Evolutionary conservation across 805 yeast genomes (phyloP).

Genomic region (Metschnikowia lunata): DNA sequence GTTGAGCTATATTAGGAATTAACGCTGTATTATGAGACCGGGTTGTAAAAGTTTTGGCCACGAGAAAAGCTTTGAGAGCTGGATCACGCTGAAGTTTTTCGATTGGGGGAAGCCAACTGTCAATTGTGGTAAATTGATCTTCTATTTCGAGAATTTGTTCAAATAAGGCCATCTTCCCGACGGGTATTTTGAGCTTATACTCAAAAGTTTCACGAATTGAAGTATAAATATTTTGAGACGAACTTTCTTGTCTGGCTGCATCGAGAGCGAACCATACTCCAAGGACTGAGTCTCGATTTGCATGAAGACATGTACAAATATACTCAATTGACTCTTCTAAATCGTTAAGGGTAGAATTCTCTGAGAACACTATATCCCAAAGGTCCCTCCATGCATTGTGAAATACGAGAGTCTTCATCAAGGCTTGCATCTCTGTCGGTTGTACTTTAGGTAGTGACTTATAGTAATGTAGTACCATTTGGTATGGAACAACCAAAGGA

Average conservation of each 20-base stretch:
- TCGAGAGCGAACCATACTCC: constrained; percentile 26
- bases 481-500: constrained; percentile 29
- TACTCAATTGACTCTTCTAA: constrained; percentile 34
- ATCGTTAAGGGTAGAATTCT: constrained; percentile 29
- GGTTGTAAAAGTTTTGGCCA: too few relatives aligned
- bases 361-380: constrained; percentile 28
- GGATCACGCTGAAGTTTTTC: background rate
- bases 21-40: background rate
- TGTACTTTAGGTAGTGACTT: constrained; percentile 14
- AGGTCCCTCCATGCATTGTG: constrained; percentile 28
- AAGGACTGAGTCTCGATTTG: constrained; percentile 19
- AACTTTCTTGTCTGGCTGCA: constrained; percentile 15
- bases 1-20: background rate
- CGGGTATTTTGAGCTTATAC: constrained; percentile 11
- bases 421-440: constrained; percentile 18
- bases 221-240: constrained; percentile 12
- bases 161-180: constrained; percentile 5
- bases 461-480: constrained; percentile 20
- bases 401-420: constrained; percentile 27
- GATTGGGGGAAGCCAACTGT: background rate
- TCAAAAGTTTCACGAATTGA: constrained; percentile 20
- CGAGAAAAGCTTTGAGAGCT: constrained; percentile 1
- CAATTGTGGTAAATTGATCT: background rate
- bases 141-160: background rate
- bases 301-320: constrained; percentile 18